Evolutionary conservation across 2,329 filamentous ascomycete species (phyloP), one percentile per base, ranked within the genome.

Genomic region (Diplocarpon rosae): DNA sequence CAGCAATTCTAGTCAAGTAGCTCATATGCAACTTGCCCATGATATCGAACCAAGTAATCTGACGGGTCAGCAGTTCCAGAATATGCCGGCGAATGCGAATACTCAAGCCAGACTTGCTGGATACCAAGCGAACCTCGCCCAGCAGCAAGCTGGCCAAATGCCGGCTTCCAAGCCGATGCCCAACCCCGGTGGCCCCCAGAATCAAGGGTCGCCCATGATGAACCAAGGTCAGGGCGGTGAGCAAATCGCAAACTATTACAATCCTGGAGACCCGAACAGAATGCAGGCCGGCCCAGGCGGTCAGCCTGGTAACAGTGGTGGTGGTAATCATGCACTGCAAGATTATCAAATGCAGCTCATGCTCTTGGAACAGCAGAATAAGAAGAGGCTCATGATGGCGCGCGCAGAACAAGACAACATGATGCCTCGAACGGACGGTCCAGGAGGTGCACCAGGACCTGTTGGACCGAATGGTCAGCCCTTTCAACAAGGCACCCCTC

Each of bases 281-380:
- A 82, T 86, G 68, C 73, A 82, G 44, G 64, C 66, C 29, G 72
- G 45, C 20, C 71, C 70, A 24, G 70, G 66, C 32, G 69, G 64
- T 46, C 53, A 52, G 49, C 63, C 62, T 39, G 60, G 65, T 33
- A 48, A 42, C 5, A 42, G 47, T 41, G 53, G 50, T 28, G 53
- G 50, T 27, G 57, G 57, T 64, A 90, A 87, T 61, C 84, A 89
- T 62, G 85, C 85, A 16, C 70, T 90, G 37, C 84, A 89, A 63
- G 85, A 92, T 62, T 90, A 90, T 58, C 85, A 90, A 67, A 89
- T 89, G 84, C 85, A 90, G 62, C 67, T 90, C 60, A 90, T 89
- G 85, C 66, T 89, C 39, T 72, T 90, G 13, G 85, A 90, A 65
- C 85, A 89, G 64, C 84, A 90, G 65, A 90, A 90, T 57, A 90